Evolutionary conservation across 257 asterid species (phyloP), one percentile per base, ranked within the genome.

Genomic region (Cinchona pubescens): DNA sequence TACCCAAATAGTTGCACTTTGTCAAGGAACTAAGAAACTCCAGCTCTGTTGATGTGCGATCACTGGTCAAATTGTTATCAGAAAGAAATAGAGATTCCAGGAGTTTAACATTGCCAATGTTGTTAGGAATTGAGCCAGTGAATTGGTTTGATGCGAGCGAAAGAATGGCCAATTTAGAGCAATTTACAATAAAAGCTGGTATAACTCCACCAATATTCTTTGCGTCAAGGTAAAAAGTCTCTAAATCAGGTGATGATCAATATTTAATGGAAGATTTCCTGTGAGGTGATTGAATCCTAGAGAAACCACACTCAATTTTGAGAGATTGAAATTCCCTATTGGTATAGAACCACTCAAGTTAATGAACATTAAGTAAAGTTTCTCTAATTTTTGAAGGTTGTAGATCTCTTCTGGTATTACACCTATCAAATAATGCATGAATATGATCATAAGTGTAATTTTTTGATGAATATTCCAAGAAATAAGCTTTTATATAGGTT

Each of bases 281-380:
- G n/a, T n/a, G n/a, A n/a, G n/a, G n/a, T n/a, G n/a, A n/a, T n/a
- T n/a, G n/a, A n/a, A 35, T 19, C 27, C 27, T 0, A 65, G 13
- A 7, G 30, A 2, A 19, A 65, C 3, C 12, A 0, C 27, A 3
- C 1, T 34, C 45, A 34, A 16, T 34, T 11, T 35, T 63, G 69
- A 63, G 13, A 63, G 25, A 14, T 63, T 63, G 69, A 63, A 63
- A 27, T 32, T 32, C 13, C 45, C 43, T 3, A 18, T 8, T 13
- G 90, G 90, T 8, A 87, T 37, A 30, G 68, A 12, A 3, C 81
- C 84, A 13, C 7, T 45, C 43, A 83, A 69, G 34, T n/a, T 40
- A 51, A 81, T 82, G 32, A n/a, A 49, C 7, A 0, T 5, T 18
- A 18, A 18, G 3, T 1, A 3, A 49, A 49, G 56, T 2, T 15